Evolutionary conservation across 768 basidiomycete species (phyloP), one percentile per base, ranked within the genome.

Genomic region (Aureoboletus auriporus): DNA sequence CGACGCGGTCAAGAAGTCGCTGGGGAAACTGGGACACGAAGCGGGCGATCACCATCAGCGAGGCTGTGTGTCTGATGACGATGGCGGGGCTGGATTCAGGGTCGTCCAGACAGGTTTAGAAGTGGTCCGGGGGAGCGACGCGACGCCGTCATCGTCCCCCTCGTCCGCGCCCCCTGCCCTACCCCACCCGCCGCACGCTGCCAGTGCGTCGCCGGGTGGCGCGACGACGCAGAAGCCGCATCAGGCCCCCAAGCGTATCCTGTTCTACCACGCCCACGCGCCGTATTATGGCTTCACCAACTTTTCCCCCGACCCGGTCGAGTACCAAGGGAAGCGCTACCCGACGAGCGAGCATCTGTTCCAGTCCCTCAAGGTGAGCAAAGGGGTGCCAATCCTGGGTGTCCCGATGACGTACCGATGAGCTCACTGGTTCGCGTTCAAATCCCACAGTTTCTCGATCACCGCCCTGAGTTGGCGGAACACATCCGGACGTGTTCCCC

Each of bases 261-360:
- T 67, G 38, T 67, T 67, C 52, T 65, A 64, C 55, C 62, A 62
- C 36, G 63, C 59, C 39, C 45, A 60, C n/a, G 60, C 62, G 46
- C 66, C 63, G 20, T 51, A 68, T 52, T 70, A 74, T 44, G 69
- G 69, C 12, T 74, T 74, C 56, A 71, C 73, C 43, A 74, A 74
- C 56, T 73, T 73, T 50, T 76, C 75, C 4, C 56, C 71, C 6
- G 70, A 76, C 54, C 57, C 69, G 5, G 66, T 78, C 28, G 55
- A 62, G 17, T 75, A 73, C 49, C 47, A 54, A 11, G 69, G 71
- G 12, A 70, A 66, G 51, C 38, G 52, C 3, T 77, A 77, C 49
- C 71, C 71, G 1, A 76, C 76, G 9, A 71, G 71, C 40, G 75
- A 76, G 52, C 76, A 77, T 52, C 53, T 77, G 35, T 77, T 73